Evolutionary conservation across 345 rosid species (phyloP).

Genomic region (Salix brachista): DNA sequence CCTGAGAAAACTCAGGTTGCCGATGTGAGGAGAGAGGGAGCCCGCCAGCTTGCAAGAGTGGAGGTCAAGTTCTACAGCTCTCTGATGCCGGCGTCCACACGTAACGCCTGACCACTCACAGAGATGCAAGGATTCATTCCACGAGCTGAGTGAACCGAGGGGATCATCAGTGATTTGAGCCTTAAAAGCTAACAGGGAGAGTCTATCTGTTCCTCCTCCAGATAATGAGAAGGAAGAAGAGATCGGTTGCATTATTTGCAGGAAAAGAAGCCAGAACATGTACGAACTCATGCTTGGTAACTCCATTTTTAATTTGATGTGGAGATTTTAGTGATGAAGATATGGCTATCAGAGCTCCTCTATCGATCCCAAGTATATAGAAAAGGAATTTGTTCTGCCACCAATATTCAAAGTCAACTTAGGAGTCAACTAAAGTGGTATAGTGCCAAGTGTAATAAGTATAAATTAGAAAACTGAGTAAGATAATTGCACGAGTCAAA

Average conservation of each 20-base stretch:
- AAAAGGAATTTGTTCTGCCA: too few relatives aligned
- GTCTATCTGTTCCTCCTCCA: neutral
- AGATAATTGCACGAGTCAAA: too few relatives aligned
- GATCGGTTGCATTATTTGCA: neutral
- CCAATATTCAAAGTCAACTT: too few relatives aligned
- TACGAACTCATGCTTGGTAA: neutral
- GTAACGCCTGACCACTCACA: neutral
- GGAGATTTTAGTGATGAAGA: neutral
- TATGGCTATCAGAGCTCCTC: neutral
- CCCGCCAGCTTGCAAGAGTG: neutral
- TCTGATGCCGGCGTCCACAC: neutral
- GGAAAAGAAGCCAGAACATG: neutral
- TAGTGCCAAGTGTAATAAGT: too few relatives aligned
- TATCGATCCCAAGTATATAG: too few relatives aligned
- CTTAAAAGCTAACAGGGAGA: neutral
- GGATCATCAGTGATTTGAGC: neutral
- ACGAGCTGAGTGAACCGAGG: neutral
- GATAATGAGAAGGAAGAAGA: neutral
- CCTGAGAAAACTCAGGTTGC: neutral
- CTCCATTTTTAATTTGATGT: neutral
- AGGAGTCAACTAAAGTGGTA: too few relatives aligned
- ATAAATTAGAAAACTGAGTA: too few relatives aligned
- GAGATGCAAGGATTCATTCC: constrained; percentile 7
- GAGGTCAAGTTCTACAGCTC: neutral
- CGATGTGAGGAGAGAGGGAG: neutral